Percentiles rank a stretch among this genome's conserved stretches.
Conservation (phyloP, 192 early-diverging fungal genomes). For the Backusella macrospora region DNA sequence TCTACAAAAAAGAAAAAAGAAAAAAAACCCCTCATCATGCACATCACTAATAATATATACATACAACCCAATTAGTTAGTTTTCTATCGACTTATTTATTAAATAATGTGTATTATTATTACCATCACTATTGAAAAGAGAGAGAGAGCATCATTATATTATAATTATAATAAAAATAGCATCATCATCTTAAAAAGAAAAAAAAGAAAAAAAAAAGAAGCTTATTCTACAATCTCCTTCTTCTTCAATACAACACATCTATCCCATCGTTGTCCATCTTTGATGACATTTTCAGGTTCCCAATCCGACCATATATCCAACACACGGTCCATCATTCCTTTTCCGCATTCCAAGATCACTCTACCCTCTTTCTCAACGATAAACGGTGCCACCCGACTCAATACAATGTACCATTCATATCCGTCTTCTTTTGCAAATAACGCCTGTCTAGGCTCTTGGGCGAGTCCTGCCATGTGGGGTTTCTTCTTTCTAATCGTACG, state of each 20-base stretch:
- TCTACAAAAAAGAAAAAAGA: too few species aligned
- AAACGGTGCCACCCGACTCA: constrained; percentile 29
- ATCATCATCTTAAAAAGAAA: too few species aligned
- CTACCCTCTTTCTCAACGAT: constrained; percentile 39
- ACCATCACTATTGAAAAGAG: too few species aligned
- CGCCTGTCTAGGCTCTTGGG: constrained; percentile 66
- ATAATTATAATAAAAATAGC: too few species aligned
- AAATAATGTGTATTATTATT: too few species aligned
- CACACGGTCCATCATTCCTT: constrained; percentile 58
- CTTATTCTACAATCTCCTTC: background rate
- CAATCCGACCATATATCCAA: constrained; percentile 50
- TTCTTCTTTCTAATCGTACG: constrained; percentile 40
- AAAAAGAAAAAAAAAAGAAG: too few species aligned
- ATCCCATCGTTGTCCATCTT: constrained; percentile 58
- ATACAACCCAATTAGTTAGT: too few species aligned
- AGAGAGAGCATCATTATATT: too few species aligned
- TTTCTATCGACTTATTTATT: too few species aligned
- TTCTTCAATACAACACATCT: constrained; percentile 58
- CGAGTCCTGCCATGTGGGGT: constrained; percentile 37
- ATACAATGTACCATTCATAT: constrained; percentile 61
- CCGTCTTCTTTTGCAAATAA: constrained; percentile 66
- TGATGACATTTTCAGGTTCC: constrained; percentile 36
- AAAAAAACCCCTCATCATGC: too few species aligned
- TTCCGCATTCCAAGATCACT: constrained; percentile 63
- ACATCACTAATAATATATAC: too few species aligned